Conservation (phyloP, 148 eudicot genomes). For the Rhododendron henanense region DNA sequence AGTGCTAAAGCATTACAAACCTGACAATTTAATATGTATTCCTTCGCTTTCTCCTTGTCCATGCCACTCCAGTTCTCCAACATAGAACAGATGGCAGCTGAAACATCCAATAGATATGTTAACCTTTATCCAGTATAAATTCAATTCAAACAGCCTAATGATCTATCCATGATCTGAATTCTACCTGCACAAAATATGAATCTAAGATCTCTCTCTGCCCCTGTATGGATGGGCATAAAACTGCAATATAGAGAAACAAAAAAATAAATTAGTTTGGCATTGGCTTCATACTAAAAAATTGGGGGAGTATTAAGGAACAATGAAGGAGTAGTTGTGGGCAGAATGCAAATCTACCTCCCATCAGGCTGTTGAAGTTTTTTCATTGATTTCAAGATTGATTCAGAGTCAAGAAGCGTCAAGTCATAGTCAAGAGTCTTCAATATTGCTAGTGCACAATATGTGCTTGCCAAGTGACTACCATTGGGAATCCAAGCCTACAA, state of each 20-base stretch:
- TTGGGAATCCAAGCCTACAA: slow-evolving; percentile 53
- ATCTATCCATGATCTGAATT: slow-evolving; percentile 6
- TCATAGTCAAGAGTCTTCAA: slow-evolving; percentile 81
- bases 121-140: slow-evolving; percentile 4
- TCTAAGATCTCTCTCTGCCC: slow-evolving; percentile 91
- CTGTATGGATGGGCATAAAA: slow-evolving; percentile 82
- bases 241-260: slow-evolving; percentile 29
- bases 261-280: background rate
- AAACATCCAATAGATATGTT: slow-evolving; percentile 11
- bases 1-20: slow-evolving; percentile 30
- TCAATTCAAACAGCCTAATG: background rate
- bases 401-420: slow-evolving; percentile 43
- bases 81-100: slow-evolving; percentile 82
- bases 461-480: slow-evolving; percentile 92
- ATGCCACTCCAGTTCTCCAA: slow-evolving; percentile 87
- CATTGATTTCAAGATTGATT: slow-evolving; percentile 59
- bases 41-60: slow-evolving; percentile 76
- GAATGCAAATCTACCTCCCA: slow-evolving; percentile 58
- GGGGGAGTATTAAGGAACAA: background rate
- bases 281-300: background rate
- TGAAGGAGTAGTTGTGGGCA: background rate
- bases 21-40: slow-evolving; percentile 79
- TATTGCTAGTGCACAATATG: slow-evolving; percentile 86
- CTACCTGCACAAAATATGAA: slow-evolving; percentile 93
- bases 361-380: slow-evolving; percentile 75